phyloP scores from a whole-genome alignment of 768 basidiomycete species.

The Strobilomyces confusus region DNA sequence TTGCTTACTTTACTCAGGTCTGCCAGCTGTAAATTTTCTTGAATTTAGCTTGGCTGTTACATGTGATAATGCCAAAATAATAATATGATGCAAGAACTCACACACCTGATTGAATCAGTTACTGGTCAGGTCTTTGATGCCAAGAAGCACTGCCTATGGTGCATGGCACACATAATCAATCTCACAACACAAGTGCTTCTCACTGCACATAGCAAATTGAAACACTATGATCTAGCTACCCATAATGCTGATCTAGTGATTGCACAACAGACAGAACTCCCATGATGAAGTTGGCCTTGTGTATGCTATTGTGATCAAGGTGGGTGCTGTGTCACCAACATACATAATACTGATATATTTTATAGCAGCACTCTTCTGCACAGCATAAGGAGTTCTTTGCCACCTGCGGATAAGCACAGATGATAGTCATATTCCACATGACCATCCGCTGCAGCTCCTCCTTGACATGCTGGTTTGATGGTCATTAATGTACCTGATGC shows the following conservation, averaged over 20 bases:
- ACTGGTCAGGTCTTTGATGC: background rate
- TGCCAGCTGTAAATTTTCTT: too few species aligned
- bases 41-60: constrained; percentile 26
- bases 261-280: background rate
- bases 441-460: background rate
- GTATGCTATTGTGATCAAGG: constrained; percentile 3
- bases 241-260: background rate
- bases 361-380: background rate
- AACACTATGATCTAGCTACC: background rate
- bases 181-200: background rate
- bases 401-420: too few species aligned
- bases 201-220: background rate
- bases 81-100: constrained; percentile 3
- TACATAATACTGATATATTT: background rate
- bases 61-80: constrained; percentile 18
- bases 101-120: too few species aligned
- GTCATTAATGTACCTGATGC: background rate
- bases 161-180: constrained; percentile 6
- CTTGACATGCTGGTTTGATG: background rate
- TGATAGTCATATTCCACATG: too few species aligned
- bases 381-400: background rate
- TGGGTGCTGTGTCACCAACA: background rate
- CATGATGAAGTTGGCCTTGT: constrained; percentile 6
- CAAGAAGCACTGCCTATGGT: background rate
- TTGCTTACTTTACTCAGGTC: too few species aligned